Percentiles rank a stretch among this genome's conserved stretches.
phyloP scores from a whole-genome alignment of 2,329 filamentous ascomycete genomes.

The Cytospora mali region DNA sequence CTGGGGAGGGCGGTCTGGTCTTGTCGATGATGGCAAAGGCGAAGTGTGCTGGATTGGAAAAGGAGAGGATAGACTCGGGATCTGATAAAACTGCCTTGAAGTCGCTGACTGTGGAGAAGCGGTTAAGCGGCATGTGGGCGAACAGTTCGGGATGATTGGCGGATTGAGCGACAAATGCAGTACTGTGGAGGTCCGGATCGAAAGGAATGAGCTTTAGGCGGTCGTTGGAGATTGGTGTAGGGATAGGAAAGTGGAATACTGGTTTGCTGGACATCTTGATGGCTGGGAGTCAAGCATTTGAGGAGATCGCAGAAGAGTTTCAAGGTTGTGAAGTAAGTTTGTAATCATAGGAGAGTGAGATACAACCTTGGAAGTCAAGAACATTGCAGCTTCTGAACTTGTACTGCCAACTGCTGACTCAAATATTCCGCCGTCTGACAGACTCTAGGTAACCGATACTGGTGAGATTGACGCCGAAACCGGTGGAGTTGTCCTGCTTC shows the following conservation, averaged over 20 bases:
- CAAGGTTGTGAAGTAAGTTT: no score
- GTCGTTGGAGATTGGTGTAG: conserved; percentile 31
- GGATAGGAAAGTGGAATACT: conserved; percentile 20
- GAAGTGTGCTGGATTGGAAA: conserved; percentile 23
- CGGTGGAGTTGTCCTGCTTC: neutral
- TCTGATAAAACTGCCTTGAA: conserved; percentile 28
- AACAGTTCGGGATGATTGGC: conserved; percentile 30
- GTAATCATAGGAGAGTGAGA: no score
- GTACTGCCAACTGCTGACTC: no score
- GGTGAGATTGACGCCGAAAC: neutral
- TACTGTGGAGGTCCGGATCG: conserved; percentile 29
- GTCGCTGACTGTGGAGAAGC: conserved; percentile 27
- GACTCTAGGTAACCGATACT: no score
- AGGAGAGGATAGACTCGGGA: conserved; percentile 7
- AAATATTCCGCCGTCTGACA: no score
- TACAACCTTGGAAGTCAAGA: no score
- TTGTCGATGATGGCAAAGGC: conserved; percentile 37
- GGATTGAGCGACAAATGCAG: conserved; percentile 19
- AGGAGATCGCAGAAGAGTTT: neutral
- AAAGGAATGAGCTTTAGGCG: conserved; percentile 30
- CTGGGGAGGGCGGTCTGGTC: conserved; percentile 31
- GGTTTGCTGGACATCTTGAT: neutral
- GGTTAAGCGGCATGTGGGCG: conserved; percentile 30
- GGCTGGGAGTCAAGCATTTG: accelerated
- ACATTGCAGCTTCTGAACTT: no score